Conservation (phyloP, 768 basidiomycete genomes). For the Xerocomellus chrysenteron region DNA sequence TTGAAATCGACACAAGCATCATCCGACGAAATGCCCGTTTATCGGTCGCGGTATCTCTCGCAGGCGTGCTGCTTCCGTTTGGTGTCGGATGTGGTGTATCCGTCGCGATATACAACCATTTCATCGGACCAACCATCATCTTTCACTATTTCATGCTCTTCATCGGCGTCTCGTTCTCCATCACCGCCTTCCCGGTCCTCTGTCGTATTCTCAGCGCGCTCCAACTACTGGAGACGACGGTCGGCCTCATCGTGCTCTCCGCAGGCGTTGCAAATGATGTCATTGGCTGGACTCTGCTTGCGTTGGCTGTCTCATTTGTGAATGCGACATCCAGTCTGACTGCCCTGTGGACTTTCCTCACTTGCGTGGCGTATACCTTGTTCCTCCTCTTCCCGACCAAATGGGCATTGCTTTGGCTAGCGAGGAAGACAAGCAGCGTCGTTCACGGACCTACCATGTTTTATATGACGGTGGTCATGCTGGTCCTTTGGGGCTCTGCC, state of each 20-base stretch:
- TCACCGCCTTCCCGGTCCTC: slow-evolving; percentile 88
- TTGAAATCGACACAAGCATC: slow-evolving; percentile 81
- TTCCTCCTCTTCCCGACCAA: slow-evolving; percentile 72
- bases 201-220: slow-evolving; percentile 87
- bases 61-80: slow-evolving; percentile 87
- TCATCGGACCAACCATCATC: slow-evolving; percentile 57
- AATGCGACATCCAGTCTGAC: slow-evolving; percentile 82
- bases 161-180: slow-evolving; percentile 86
- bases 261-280: slow-evolving; percentile 92
- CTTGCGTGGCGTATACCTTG: slow-evolving; percentile 77
- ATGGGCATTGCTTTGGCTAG: slow-evolving; percentile 65
- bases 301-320: slow-evolving; percentile 87
- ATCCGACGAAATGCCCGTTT: slow-evolving; percentile 74
- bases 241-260: slow-evolving; percentile 89
- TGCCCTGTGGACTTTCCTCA: slow-evolving; percentile 82
- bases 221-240: slow-evolving; percentile 86
- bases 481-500: slow-evolving; percentile 80
- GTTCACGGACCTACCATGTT: slow-evolving; percentile 82
- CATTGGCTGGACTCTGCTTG: slow-evolving; percentile 86
- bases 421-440: slow-evolving; percentile 72
- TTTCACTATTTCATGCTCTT: slow-evolving; percentile 95
- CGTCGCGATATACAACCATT: slow-evolving; percentile 72
- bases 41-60: slow-evolving; percentile 66
- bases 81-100: slow-evolving; percentile 76
- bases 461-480: slow-evolving; percentile 84